These are phyloP conservation scores for Tricholoma furcatifolium DNA, from an alignment of 768 basidiomycete species.

Conservation along the genomic window DNA sequence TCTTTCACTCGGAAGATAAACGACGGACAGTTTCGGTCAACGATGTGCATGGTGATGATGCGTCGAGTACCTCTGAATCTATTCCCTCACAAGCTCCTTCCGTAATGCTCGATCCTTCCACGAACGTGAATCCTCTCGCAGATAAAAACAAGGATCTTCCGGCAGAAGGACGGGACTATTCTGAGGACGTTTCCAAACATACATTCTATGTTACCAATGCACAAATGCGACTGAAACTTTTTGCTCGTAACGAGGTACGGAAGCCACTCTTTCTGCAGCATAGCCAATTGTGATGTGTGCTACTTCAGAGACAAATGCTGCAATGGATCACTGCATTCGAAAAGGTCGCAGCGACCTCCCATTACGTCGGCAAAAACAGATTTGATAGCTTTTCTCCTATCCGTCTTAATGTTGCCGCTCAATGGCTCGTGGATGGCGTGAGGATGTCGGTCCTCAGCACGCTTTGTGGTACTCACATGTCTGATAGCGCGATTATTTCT, in stretches of 20 bases:
- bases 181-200: constrained; percentile 74
- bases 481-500: constrained; percentile 92
- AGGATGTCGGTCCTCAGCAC: constrained; percentile 25
- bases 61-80: constrained; percentile 25
- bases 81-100: constrained; percentile 39
- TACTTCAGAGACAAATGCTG: constrained; percentile 81
- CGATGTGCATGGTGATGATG: constrained; percentile 7
- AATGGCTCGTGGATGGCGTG: constrained; percentile 98
- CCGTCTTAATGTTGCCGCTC: constrained; percentile 87
- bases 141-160: constrained; percentile 17
- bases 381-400: constrained; percentile 95
- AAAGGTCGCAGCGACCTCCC: constrained; percentile 70
- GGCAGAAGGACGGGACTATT: constrained; percentile 22
- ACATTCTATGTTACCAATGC: constrained; percentile 93
- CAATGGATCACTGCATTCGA: constrained; percentile 96
- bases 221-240: constrained; percentile 84
- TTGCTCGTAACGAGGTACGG: constrained; percentile 81
- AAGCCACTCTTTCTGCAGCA: neutral
- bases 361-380: constrained; percentile 78
- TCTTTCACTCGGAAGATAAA: constrained; percentile 35
- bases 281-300: constrained; percentile 3
- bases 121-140: constrained; percentile 60
- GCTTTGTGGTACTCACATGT: constrained; percentile 1
- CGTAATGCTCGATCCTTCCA: constrained; percentile 80
- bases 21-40: constrained; percentile 17